These are phyloP conservation scores for Chenopodium album DNA, from an alignment of 148 eudicot genomes.

Conservation along the genomic window DNA sequence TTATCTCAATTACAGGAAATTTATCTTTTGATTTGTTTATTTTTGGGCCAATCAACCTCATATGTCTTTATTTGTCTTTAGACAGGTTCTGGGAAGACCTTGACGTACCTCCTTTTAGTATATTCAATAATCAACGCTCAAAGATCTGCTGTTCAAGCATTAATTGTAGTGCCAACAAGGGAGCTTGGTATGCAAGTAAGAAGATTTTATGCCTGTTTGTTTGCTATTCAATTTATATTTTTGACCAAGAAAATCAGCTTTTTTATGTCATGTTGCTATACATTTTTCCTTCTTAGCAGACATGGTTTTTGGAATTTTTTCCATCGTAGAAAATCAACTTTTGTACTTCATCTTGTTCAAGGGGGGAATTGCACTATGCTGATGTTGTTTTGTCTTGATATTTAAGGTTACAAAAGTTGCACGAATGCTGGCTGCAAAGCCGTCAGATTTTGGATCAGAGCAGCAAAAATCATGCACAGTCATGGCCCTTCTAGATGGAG, in stretches of 20 bases:
- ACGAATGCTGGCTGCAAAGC: conserved; percentile 65
- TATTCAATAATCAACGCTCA: conserved; percentile 61
- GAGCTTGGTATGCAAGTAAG: conserved; percentile 98
- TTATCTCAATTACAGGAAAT: neutral
- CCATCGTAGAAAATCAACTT: neutral
- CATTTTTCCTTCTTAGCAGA: too few species aligned
- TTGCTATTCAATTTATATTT: neutral
- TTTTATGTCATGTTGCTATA: too few species aligned
- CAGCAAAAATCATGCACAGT: conserved; percentile 62
- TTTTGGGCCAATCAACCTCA: conserved; percentile 1
- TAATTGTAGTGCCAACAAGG: conserved; percentile 88
- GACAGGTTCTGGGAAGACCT: conserved; percentile 99
- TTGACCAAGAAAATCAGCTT: too few species aligned
- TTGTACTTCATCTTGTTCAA: neutral
- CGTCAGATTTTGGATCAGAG: conserved; percentile 38
- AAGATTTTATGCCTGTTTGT: neutral
- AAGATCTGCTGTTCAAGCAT: conserved; percentile 83
- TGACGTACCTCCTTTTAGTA: conserved; percentile 77
- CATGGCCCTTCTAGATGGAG: conserved; percentile 98
- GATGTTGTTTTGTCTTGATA: conserved; percentile 25
- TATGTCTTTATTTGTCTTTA: conserved; percentile 36
- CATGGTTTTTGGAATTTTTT: too few species aligned
- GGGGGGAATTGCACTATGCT: conserved; percentile 1
- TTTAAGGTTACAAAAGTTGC: conserved; percentile 90
- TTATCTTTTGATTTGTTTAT: neutral